Evolutionary conservation across 306 rosid genomes (phyloP).

Genomic region (Gillenia trifoliata): DNA sequence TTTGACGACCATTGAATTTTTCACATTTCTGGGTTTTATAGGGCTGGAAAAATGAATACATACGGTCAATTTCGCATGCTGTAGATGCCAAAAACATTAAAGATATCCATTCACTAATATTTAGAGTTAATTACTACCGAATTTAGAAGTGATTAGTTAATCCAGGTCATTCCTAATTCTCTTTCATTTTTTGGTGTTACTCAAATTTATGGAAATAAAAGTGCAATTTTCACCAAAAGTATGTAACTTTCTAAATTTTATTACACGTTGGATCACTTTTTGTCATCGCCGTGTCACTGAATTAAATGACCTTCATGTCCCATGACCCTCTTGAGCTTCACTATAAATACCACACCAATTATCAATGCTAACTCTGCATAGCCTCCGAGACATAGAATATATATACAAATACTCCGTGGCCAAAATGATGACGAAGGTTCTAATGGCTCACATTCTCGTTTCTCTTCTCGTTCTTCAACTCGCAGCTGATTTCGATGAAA

Average conservation of each 20-base stretch:
- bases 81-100: background rate
- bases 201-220: background rate
- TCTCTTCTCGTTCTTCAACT: conserved; percentile 36
- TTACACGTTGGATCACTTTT: background rate
- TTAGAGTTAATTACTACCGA: too few relatives aligned
- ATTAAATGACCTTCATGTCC: background rate
- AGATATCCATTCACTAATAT: background rate
- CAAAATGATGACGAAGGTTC: conserved; percentile 10
- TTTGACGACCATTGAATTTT: background rate
- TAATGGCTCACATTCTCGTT: conserved; percentile 25
- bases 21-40: background rate
- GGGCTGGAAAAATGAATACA: background rate
- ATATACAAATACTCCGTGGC: background rate
- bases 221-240: background rate
- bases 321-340: background rate
- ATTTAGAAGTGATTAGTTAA: too few relatives aligned
- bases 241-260: background rate
- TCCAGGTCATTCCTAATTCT: background rate
- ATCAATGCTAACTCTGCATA: background rate
- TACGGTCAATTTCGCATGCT: background rate
- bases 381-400: background rate
- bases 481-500: conserved; percentile 25
- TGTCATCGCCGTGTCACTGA: background rate
- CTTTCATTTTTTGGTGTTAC: background rate
- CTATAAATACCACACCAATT: background rate